Evolutionary conservation across 2,329 filamentous ascomycete genomes (phyloP).

Genomic region (Cladosporium sp.): DNA sequence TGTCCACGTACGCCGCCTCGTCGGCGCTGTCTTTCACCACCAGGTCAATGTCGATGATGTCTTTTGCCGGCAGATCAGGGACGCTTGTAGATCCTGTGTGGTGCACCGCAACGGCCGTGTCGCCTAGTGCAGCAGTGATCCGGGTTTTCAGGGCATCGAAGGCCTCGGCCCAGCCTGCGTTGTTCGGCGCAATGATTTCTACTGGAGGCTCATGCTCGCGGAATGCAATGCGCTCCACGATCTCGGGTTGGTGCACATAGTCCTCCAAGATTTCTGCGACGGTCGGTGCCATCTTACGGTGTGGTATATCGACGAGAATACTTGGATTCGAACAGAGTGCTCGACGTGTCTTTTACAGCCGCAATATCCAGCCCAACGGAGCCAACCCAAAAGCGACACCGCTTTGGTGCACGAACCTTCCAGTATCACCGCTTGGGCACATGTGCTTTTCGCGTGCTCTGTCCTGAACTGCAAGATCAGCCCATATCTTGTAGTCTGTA

Average conservation of each 20-base stretch:
- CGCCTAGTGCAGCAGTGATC: conserved; percentile 41
- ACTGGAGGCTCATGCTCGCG: conserved; percentile 21
- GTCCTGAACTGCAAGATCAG: neutral
- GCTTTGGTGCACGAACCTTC: neutral
- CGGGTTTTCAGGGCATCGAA: conserved; percentile 37
- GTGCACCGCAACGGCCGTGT: conserved; percentile 32
- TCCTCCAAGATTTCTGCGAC: conserved; percentile 24
- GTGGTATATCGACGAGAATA: neutral
- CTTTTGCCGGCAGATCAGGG: conserved; percentile 52
- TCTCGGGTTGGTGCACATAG: conserved; percentile 14
- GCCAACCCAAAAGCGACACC: conserved; percentile 1
- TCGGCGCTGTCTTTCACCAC: conserved; percentile 42
- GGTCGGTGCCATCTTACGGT: conserved; percentile 9
- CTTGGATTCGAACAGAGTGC: neutral
- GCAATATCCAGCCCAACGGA: neutral
- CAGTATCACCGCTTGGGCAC: neutral
- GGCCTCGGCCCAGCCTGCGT: conserved; percentile 38
- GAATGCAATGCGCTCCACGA: conserved; percentile 25
- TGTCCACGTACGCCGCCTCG: conserved; percentile 46
- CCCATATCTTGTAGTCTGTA: neutral
- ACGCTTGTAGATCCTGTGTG: conserved; percentile 56
- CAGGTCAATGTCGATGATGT: conserved; percentile 56
- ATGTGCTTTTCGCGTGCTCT: neutral
- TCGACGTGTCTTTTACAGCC: neutral
- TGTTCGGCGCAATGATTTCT: conserved; percentile 41